Conservation (phyloP, 768 basidiomycete species). For the Kwoniella sp. region DNA sequence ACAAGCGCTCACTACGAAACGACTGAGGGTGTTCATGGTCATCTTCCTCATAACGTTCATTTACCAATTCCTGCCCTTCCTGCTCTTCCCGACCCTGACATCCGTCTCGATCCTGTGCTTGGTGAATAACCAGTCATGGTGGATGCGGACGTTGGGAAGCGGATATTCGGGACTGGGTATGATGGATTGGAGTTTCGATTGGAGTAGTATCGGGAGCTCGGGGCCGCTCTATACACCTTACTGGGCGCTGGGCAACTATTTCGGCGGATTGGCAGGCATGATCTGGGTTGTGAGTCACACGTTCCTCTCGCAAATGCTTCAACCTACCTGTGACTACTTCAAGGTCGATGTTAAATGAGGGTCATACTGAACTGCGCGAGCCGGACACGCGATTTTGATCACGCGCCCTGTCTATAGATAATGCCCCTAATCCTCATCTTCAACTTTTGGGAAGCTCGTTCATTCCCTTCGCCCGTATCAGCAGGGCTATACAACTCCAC, state of each 20-base stretch:
- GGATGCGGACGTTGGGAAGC: conserved; percentile 50
- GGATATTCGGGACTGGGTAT: conserved; percentile 55
- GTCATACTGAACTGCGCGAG: too few species aligned
- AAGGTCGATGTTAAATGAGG: too few species aligned
- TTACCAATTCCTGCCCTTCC: conserved; percentile 54
- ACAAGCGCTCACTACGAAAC: conserved; percentile 25
- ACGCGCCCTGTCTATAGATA: conserved; percentile 19
- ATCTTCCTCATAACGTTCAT: conserved; percentile 35
- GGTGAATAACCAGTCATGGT: conserved; percentile 46
- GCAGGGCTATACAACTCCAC: conserved; percentile 53
- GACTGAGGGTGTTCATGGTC: conserved; percentile 40
- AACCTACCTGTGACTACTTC: neutral
- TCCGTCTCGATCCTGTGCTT: conserved; percentile 54
- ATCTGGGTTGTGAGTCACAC: conserved; percentile 49
- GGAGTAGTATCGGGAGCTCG: conserved; percentile 51
- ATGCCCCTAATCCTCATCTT: conserved; percentile 49
- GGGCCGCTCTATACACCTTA: conserved; percentile 56
- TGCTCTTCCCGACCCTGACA: conserved; percentile 55
- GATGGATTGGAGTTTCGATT: conserved; percentile 55
- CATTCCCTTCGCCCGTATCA: conserved; percentile 51
- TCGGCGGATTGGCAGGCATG: conserved; percentile 53
- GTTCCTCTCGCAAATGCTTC: neutral
- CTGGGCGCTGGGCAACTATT: conserved; percentile 55
- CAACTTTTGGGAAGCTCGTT: conserved; percentile 54
- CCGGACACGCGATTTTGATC: too few species aligned